Conservation (phyloP, 192 early-diverging fungal genomes). For the Physocladia obscura region DNA sequence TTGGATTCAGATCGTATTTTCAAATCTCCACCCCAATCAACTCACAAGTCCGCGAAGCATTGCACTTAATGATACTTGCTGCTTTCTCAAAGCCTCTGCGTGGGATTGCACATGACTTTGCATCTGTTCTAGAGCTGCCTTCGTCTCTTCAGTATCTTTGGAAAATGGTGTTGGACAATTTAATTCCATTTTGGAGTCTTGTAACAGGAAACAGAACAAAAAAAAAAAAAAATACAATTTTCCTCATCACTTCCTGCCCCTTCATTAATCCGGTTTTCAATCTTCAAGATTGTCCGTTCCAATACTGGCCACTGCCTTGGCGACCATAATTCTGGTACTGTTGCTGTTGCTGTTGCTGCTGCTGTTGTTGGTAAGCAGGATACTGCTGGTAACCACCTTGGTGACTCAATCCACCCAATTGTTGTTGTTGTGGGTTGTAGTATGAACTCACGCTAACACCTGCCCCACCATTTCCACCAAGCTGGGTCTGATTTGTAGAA, state of each 20-base stretch:
- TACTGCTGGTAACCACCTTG: conserved; percentile 14
- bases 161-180: no score
- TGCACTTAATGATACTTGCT: no score
- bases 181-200: no score
- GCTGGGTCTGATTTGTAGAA: not conserved
- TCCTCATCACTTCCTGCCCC: not conserved
- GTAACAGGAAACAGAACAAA: no score
- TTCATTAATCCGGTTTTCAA: not conserved
- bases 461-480: not conserved
- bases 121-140: no score
- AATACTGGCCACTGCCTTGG: conserved; percentile 34
- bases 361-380: conserved; percentile 26
- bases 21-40: no score
- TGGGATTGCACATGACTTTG: no score
- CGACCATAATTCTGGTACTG: conserved; percentile 23
- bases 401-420: not conserved
- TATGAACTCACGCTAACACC: conserved; percentile 16
- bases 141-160: no score
- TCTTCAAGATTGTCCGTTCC: conserved; percentile 35
- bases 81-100: no score
- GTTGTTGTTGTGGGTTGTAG: conserved; percentile 36
- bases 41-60: no score
- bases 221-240: no score
- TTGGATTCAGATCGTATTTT: no score
- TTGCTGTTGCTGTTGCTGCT: conserved; percentile 9